phyloP scores from a whole-genome alignment of 2,329 filamentous ascomycete species.

The Aspergillus sp. region DNA sequence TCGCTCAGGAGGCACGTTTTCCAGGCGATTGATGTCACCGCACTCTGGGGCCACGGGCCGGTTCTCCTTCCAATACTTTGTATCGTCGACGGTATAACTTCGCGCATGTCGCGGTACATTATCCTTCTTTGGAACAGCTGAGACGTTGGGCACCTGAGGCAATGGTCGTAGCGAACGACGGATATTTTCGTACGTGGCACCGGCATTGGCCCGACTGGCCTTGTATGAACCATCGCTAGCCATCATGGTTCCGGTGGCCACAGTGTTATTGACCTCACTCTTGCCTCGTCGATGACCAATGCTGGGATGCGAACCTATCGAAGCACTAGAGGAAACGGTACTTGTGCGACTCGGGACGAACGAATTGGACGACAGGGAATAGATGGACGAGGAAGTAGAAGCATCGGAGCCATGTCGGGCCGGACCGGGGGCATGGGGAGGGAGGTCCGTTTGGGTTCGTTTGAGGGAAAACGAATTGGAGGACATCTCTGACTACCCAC shows the following conservation, averaged over 20 bases:
- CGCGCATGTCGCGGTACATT: conserved; percentile 40
- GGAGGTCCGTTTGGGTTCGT: conserved; percentile 34
- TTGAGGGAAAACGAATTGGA: conserved; percentile 29
- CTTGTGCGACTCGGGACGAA: conserved; percentile 55
- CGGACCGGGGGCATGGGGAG: conserved; percentile 40
- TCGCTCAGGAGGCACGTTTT: conserved; percentile 22
- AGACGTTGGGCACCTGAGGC: conserved; percentile 55
- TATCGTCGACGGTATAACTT: conserved; percentile 59
- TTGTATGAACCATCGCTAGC: conserved; percentile 15
- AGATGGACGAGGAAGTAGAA: conserved; percentile 49
- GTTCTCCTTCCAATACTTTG: conserved; percentile 27
- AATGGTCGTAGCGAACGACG: conserved; percentile 72
- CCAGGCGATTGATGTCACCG: conserved; percentile 20
- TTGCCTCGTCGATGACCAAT: conserved; percentile 64
- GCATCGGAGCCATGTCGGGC: conserved; percentile 50
- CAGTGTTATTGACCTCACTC: conserved; percentile 59
- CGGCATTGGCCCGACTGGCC: conserved; percentile 38
- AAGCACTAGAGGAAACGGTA: conserved; percentile 66
- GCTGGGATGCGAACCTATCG: conserved; percentile 48
- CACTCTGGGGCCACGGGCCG: conserved; percentile 28
- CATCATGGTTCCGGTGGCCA: conserved; percentile 36
- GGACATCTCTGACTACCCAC: conserved; percentile 31
- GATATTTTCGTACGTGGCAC: conserved; percentile 62
- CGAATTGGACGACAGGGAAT: conserved; percentile 44
- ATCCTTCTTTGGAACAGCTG: conserved; percentile 32